phyloP scores from a whole-genome alignment of 441 rosid species.

The Jatropha podagrica region DNA sequence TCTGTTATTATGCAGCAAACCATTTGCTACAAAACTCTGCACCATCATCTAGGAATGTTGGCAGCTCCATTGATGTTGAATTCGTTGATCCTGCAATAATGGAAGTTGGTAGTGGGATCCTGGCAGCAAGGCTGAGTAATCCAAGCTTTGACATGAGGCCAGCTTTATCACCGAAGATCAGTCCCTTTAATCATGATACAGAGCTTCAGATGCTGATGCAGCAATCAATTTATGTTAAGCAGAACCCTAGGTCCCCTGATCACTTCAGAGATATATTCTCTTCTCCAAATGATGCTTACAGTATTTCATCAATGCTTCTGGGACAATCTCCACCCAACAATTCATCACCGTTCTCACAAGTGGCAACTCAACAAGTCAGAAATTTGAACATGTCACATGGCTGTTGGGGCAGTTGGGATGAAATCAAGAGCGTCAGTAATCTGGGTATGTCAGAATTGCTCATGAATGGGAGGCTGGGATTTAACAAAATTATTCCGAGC shows the following conservation, averaged over 20 bases:
- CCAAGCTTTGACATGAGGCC: conserved; percentile 53
- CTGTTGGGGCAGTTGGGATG: conserved; percentile 76
- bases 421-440: conserved; percentile 50
- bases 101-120: conserved; percentile 70
- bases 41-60: conserved; percentile 37
- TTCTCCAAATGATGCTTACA: conserved; percentile 50
- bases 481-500: conserved; percentile 28
- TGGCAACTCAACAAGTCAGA: conserved; percentile 51
- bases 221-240: conserved; percentile 50
- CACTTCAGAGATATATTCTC: conserved; percentile 41
- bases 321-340: conserved; percentile 55
- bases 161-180: conserved; percentile 37
- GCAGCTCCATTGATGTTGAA: conserved; percentile 49
- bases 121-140: conserved; percentile 44
- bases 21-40: conserved; percentile 44
- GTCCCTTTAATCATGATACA: conserved; percentile 56
- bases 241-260: conserved; percentile 50
- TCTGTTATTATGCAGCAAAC: conserved; percentile 36
- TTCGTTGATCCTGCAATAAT: conserved; percentile 81
- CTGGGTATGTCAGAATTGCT: conserved; percentile 57
- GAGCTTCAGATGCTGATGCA: conserved; percentile 63
- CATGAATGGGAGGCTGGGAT: conserved; percentile 66
- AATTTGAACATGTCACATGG: conserved; percentile 60
- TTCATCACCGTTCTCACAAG: conserved; percentile 46
- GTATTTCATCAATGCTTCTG: conserved; percentile 54